Evolutionary conservation across 2,329 filamentous ascomycete species (phyloP).

Genomic region (Xylariaceae sp.): DNA sequence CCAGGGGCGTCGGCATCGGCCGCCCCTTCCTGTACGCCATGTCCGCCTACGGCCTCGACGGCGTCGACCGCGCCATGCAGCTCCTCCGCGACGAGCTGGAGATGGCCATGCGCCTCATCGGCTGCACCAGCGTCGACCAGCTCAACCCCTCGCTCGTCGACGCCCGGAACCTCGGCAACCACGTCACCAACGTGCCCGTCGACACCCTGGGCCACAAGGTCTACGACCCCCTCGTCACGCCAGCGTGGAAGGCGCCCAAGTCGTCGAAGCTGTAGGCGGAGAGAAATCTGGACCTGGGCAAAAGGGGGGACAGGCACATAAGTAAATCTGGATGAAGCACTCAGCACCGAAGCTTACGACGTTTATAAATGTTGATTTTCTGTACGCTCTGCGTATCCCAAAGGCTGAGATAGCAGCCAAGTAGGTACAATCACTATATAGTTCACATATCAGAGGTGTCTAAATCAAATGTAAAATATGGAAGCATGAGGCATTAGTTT

Average conservation of each 20-base stretch:
- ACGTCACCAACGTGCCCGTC: slow-evolving; percentile 54
- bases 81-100: slow-evolving; percentile 95
- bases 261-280: slow-evolving; percentile 57
- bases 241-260: slow-evolving; percentile 55
- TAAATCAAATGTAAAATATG: no score
- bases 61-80: slow-evolving; percentile 92
- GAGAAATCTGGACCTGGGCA: no score
- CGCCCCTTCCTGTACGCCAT: slow-evolving; percentile 96
- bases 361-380: no score
- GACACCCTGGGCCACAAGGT: slow-evolving; percentile 56
- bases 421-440: no score
- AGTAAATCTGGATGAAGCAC: no score
- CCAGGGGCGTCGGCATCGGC: slow-evolving; percentile 90
- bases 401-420: no score
- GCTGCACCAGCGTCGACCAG: slow-evolving; percentile 75
- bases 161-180: slow-evolving; percentile 67
- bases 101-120: slow-evolving; percentile 98
- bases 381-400: no score
- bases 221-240: slow-evolving; percentile 61
- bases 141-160: slow-evolving; percentile 84
- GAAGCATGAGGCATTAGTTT: no score
- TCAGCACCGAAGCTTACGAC: no score
- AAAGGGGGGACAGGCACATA: no score
- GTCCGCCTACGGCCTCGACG: slow-evolving; percentile 85
- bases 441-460: no score